Conservation (phyloP, 225 moss, liverwort and hornwort species). For the Pseudisothecium myosuroides region DNA sequence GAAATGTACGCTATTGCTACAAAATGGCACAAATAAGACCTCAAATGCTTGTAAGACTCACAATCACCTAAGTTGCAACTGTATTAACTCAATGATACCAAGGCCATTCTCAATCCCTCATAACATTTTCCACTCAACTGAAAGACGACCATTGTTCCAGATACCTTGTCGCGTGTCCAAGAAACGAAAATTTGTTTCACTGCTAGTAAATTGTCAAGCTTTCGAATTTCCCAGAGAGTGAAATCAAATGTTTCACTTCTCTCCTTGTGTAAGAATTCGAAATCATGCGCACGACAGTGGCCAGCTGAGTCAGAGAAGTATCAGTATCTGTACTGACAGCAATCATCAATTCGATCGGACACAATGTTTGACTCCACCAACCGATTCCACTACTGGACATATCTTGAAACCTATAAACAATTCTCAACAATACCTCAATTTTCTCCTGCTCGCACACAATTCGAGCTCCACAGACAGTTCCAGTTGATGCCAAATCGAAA, state of each 20-base stretch:
- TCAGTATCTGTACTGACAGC: no score
- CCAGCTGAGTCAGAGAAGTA: not conserved
- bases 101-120: fast-evolving
- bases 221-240: no score
- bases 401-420: no score
- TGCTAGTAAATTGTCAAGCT: no score
- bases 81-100: fast-evolving
- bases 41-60: no score
- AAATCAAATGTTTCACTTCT: fast-evolving
- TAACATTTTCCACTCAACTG: fast-evolving
- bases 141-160: fast-evolving
- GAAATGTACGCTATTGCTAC: fast-evolving
- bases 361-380: not conserved
- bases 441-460: not conserved
- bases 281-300: not conserved
- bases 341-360: no score
- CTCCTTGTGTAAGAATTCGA: fast-evolving
- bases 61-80: fast-evolving
- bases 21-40: fast-evolving
- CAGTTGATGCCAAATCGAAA: fast-evolving
- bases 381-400: not conserved
- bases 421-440: no score
- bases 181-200: not conserved
- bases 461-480: no score
- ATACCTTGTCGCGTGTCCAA: no score